Conservation (phyloP, 257 asterid species). For the Anisodus tanguticus region DNA sequence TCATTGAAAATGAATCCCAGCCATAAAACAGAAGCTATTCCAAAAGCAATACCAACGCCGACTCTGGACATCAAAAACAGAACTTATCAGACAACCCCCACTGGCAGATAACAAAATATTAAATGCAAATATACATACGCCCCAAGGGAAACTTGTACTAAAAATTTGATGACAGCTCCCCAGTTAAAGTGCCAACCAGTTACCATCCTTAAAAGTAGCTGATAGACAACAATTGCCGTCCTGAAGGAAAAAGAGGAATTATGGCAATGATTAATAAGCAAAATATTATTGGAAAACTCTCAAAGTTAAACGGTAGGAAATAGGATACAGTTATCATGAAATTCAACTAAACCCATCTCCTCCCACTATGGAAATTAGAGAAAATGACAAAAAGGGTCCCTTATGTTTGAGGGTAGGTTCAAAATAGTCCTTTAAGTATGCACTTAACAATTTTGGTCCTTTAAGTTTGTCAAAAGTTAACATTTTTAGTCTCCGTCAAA, state of each 20-base stretch:
- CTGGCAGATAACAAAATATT: conserved; percentile 26
- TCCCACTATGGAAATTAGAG: neutral
- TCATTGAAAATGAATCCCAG: conserved; percentile 97
- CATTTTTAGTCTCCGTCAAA: too few species aligned
- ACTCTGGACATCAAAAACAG: conserved; percentile 60
- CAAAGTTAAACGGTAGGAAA: neutral
- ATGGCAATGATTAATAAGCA: conserved; percentile 12
- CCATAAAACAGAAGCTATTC: conserved; percentile 87
- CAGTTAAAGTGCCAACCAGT: conserved; percentile 74
- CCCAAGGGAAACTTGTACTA: conserved; percentile 81
- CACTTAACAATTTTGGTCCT: too few species aligned
- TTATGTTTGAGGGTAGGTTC: too few species aligned
- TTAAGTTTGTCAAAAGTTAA: too few species aligned
- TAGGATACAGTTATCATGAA: neutral
- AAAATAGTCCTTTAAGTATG: too few species aligned
- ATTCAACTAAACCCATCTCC: neutral
- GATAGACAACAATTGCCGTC: conserved; percentile 95
- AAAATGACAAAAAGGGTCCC: too few species aligned
- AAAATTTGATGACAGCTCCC: conserved; percentile 71
- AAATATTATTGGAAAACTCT: neutral
- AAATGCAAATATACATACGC: conserved; percentile 70
- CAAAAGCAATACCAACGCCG: conserved; percentile 86
- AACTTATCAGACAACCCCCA: conserved; percentile 38
- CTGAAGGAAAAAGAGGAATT: conserved; percentile 56
- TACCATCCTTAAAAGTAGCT: conserved; percentile 79